A percentile compares a stretch with the other conserved stretches of the same genome.
Conservation (phyloP, 805 yeast species). For the Cyberlindnera saturnus region DNA sequence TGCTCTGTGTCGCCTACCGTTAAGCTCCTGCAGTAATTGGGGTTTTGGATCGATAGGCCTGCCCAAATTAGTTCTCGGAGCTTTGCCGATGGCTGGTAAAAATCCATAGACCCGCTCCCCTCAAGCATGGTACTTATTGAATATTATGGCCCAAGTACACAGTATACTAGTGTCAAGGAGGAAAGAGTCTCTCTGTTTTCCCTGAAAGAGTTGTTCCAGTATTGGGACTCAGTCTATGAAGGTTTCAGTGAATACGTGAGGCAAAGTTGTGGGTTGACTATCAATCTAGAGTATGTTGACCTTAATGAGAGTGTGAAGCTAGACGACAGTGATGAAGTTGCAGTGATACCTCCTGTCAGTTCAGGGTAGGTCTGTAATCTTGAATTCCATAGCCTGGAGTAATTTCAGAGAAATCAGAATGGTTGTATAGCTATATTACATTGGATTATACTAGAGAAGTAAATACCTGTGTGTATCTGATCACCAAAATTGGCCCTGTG, state of each 20-base stretch:
- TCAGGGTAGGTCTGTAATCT: slow-evolving; percentile 6
- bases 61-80: too few species aligned
- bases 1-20: too few species aligned
- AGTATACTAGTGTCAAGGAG: slow-evolving; percentile 3
- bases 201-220: background rate
- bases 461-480: background rate
- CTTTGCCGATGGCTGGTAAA: too few species aligned
- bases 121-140: slow-evolving; percentile 8
- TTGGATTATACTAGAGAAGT: background rate
- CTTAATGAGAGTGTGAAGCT: background rate
- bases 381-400: too few species aligned
- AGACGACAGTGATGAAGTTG: slow-evolving; percentile 10
- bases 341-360: slow-evolving; percentile 20
- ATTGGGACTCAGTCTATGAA: background rate
- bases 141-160: slow-evolving; percentile 16
- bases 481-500: background rate
- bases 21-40: too few species aligned
- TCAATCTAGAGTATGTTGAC: slow-evolving; percentile 16
- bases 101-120: too few species aligned
- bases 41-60: too few species aligned
- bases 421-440: background rate
- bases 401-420: background rate
- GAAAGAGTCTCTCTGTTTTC: background rate
- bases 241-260: slow-evolving; percentile 7
- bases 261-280: slow-evolving; percentile 13